Evolutionary conservation across 352 stramenopile species (phyloP), one percentile per base, ranked within the genome.

Genomic region (Phytophthora hibernalis): DNA sequence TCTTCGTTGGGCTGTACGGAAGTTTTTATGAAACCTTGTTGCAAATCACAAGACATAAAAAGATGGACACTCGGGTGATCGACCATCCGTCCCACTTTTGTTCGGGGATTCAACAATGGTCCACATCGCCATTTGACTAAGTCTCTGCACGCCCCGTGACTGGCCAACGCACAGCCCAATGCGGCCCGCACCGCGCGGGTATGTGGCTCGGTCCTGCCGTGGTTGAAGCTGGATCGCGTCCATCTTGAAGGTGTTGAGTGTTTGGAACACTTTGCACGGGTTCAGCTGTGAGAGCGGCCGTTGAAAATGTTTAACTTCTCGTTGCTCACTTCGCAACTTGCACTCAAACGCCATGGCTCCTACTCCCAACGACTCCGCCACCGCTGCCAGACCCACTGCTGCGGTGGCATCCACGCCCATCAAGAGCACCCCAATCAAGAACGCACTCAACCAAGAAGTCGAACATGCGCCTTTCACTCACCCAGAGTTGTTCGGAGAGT

Each of bases 391-490:
- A 38, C 6, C 52, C 15, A 40, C 35, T 1, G 28, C 28, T 1
- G 2, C 30, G 12, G 30, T 18, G 20, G 9, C 21, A 13, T 15
- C 48, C 22, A 10, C 18, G 15, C 37, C 44, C 6, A 62, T 72
- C 44, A 72, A 72, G 56, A 76, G 72, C 57, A 63, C 68, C n/a
- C 37, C 44, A 7, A 62, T 72, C 44, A 72, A 72, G 56, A 76
- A 76, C 57, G 68, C 68, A 1, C 68, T 76, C 21, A 50, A 47
- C 16, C 52, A 48, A 24, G 63, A 72, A 7, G 45, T 65, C 37
- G 42, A 64, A 4, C 61, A 69, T 16, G 37, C 61, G 1, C 45
- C 37, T 4, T 54, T 69, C 47, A 62, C 55, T 21, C 61, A 69
- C 45, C 61, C 35, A 5, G 61, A 69, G 37, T 20, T 69, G 11